Conservation (phyloP, 2,329 filamentous ascomycete genomes). For the Beauveria asiatica region DNA sequence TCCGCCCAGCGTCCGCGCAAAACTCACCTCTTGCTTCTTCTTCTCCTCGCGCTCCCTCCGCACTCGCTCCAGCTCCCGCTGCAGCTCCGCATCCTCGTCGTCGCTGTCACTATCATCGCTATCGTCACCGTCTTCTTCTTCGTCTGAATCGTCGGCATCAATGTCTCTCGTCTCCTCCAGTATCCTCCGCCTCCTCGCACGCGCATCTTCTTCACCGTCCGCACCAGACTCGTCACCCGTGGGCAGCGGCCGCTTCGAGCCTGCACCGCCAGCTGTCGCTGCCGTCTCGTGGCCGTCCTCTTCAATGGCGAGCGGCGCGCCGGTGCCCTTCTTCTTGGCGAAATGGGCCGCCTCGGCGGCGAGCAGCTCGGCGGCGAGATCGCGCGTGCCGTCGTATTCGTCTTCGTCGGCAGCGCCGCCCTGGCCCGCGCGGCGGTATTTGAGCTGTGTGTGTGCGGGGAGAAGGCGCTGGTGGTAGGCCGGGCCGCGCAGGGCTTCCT, state of each 20-base stretch:
- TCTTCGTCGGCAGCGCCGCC: constrained; percentile 70
- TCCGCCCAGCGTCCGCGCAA: background rate
- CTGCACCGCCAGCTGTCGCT: constrained; percentile 23
- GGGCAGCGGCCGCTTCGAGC: constrained; percentile 49
- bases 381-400: constrained; percentile 62
- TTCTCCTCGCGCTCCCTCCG: constrained; percentile 57
- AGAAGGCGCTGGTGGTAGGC: constrained; percentile 95
- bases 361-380: constrained; percentile 83
- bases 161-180: constrained; percentile 81
- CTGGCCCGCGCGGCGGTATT: constrained; percentile 79
- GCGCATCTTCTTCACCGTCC: constrained; percentile 54
- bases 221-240: constrained; percentile 11
- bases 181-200: constrained; percentile 77
- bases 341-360: constrained; percentile 82
- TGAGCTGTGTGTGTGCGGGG: constrained; percentile 87
- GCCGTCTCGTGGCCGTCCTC: constrained; percentile 34
- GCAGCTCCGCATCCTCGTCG: constrained; percentile 61
- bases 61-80: constrained; percentile 91
- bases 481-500: constrained; percentile 86
- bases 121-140: constrained; percentile 49
- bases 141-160: constrained; percentile 61
- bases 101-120: constrained; percentile 41
- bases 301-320: constrained; percentile 36
- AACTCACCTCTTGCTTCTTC: constrained; percentile 29
- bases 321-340: constrained; percentile 68